Percentiles rank a stretch among this genome's conserved stretches.
Evolutionary conservation across 2,329 filamentous ascomycete genomes (phyloP).

Genomic region (Nothopassalora personata): DNA sequence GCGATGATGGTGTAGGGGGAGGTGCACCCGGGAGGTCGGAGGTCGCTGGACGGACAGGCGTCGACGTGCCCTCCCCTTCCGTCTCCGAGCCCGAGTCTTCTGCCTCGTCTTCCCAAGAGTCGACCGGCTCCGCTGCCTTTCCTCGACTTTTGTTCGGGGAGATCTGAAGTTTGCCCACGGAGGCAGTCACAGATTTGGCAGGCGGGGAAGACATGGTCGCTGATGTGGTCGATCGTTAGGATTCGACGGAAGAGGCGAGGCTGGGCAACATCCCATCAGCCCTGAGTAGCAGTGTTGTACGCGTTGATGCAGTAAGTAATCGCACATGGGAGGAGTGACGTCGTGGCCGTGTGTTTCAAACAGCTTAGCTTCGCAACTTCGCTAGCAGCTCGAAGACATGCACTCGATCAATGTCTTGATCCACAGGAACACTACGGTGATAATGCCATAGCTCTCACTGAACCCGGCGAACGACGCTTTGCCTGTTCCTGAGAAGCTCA

Average conservation of each 20-base stretch:
- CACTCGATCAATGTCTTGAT: not conserved
- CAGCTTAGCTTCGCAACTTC: too few relatives aligned
- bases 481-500: not conserved
- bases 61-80: constrained; percentile 28
- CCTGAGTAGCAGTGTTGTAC: not conserved
- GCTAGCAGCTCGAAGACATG: not conserved
- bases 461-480: not conserved
- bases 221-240: not conserved
- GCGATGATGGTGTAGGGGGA: constrained; percentile 62
- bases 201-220: constrained; percentile 15
- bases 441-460: not conserved
- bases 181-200: constrained; percentile 18
- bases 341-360: too few relatives aligned
- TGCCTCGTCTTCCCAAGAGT: constrained; percentile 72
- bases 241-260: not conserved
- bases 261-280: too few relatives aligned
- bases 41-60: constrained; percentile 21
- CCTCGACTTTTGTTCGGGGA: constrained; percentile 30
- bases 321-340: too few relatives aligned
- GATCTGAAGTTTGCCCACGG: constrained; percentile 32
- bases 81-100: constrained; percentile 40
- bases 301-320: too few relatives aligned
- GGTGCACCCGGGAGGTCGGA: constrained; percentile 47
- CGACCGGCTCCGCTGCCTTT: constrained; percentile 38
- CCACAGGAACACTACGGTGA: not conserved